Evolutionary conservation across 1,284 basidiomycete genomes (phyloP), one percentile per base, ranked within the genome.

Genomic region (Testicularia cyperi): DNA sequence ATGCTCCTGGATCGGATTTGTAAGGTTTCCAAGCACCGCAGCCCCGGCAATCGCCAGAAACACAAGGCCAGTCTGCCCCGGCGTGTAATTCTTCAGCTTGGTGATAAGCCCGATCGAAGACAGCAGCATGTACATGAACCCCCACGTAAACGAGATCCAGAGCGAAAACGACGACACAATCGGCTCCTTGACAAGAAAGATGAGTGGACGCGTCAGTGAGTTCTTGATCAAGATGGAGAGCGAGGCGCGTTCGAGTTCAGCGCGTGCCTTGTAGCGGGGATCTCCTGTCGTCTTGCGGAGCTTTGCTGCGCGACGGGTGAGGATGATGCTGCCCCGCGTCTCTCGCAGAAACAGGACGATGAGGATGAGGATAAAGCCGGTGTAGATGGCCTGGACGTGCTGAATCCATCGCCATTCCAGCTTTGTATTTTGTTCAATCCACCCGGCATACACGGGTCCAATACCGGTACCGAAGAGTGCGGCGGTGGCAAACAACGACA

Each of bases 391-490:
- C 44, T 74, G 66, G 22, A 88, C 81, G 86, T 87, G 88, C 75
- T 88, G 84, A 12, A 89, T 87, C 87, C 88, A 89, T 26, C 86
- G 80, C 88, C 88, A 90, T 42, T 80, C 79, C 24, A 89, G 70
- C 7, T 78, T 78, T 0, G 78, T 73, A 6, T 85, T 82, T 65
- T 83, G 81, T 65, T 86, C 86, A 6, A 88, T 83, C 83, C 84
- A 88, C 4, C 85, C 85, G 4, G 83, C 81, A n/a, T 81, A 78
- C 0, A 86, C 77, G 1, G 86, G 83, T 2, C 86, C 87, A 1
- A 88, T 51, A 0, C 86, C 86, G 0, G 83, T 83, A 1, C 82
- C 82, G 16, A 80, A 81, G 21, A 88, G 61, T 14, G 68, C 65
- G 3, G 37, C 53, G 7, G 61, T 57, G 5, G 64, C 61, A 26